Base-by-base conservation (phyloP, 345 rosid species). In the Acer campestre region DNA sequence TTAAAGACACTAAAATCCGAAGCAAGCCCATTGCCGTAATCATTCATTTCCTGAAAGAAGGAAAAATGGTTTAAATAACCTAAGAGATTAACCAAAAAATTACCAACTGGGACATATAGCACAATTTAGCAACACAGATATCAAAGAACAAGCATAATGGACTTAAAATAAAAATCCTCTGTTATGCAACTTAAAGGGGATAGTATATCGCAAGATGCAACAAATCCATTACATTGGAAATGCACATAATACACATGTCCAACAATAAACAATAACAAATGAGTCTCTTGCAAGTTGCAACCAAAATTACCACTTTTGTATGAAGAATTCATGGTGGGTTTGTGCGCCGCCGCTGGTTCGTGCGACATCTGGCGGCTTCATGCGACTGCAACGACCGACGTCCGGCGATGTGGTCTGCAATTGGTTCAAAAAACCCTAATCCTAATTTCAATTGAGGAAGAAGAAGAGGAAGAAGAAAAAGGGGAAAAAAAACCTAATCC, bases 11-110 rank as follows among this genome's bases (percentile, higher is more conserved):
- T 46, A 44, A 22, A 48, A 80, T 81, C 25, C 11, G 76, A 61
- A 29, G 5, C 29, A 13, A 67, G 40, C 17, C 61, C 81, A 59
- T 79, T 82, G 73, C 80, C 77, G n/a, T n/a, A n/a, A 49, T 49
- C 13, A 49, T 13, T 49, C 31, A 29, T 29, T 29, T 29, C 31
- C 3, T 29, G 2, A 25, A 25, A 25, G 27, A 25, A 25, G 1
- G 27, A 25, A 25, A 25, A 25, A 25, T 49, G 53, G 53, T 49
- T 51, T 51, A 51, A 12, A 14, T 2, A 16, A 51, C 11, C n/a
- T 6, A 51, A 51, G n/a, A 14, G 18, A 51, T 3, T 14, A 14
- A 51, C 56, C 6, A 51, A 14, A 51, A 51, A 51, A 51, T 14
- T 16, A 51, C 6, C n/a, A 14, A 51, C 7, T 3, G 18, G 56